These are phyloP conservation scores for Cytospora schulzeri DNA, from an alignment of 2,329 filamentous ascomycete species.

Conservation along the genomic window DNA sequence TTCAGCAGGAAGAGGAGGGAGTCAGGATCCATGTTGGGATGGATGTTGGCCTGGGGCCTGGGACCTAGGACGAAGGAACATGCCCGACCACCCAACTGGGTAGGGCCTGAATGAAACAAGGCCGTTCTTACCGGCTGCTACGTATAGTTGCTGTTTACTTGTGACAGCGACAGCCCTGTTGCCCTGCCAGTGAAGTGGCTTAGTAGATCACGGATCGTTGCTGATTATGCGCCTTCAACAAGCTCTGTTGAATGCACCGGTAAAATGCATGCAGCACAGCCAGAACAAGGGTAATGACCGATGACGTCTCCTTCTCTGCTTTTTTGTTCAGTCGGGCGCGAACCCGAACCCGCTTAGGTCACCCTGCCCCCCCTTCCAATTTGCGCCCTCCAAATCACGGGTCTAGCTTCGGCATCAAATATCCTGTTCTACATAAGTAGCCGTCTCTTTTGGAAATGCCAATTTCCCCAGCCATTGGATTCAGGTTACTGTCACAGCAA, in stretches of 20 bases:
- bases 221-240: neutral
- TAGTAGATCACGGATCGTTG: neutral
- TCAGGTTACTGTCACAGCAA: neutral
- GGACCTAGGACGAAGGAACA: neutral
- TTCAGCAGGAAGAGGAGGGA: neutral
- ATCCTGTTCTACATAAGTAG: neutral
- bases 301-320: neutral
- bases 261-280: neutral
- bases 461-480: neutral
- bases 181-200: neutral
- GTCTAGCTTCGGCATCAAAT: neutral
- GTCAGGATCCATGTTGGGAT: neutral
- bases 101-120: neutral
- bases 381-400: neutral
- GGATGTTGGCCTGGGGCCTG: too few species aligned
- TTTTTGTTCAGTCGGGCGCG: neutral
- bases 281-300: neutral
- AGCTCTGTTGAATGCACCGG: too few species aligned
- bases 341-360: neutral
- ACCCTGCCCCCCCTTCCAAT: neutral
- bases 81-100: neutral
- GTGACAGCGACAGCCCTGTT: neutral
- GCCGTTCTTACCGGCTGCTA: neutral
- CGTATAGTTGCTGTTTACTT: slow-evolving; percentile 7
- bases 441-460: neutral